phyloP scores from a whole-genome alignment of 306 rosid genomes.

The Canavalia gladiata region DNA sequence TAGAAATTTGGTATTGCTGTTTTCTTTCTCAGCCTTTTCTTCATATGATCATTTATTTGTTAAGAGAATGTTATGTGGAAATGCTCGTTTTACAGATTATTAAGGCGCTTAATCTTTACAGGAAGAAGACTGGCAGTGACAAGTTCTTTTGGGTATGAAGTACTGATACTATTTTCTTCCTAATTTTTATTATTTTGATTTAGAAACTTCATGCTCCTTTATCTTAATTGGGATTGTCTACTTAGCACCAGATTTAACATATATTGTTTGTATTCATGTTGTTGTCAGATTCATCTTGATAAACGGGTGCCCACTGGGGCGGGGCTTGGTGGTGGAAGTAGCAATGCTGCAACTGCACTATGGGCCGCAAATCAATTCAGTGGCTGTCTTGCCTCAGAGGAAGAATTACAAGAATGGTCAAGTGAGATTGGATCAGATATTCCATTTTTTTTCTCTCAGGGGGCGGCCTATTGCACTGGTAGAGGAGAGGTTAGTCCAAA shows the following conservation, averaged over 20 bases:
- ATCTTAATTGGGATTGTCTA: neutral
- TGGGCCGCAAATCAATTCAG: conserved; percentile 98
- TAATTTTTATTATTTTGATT: neutral
- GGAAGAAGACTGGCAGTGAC: conserved; percentile 85
- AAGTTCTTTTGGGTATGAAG: conserved; percentile 90
- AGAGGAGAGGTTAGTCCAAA: conserved; percentile 90
- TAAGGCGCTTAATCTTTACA: conserved; percentile 94
- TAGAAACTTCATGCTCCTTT: neutral
- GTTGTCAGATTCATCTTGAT: conserved; percentile 89
- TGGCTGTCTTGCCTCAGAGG: conserved; percentile 79
- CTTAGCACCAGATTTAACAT: conserved; percentile 11
- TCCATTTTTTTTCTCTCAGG: conserved; percentile 96
- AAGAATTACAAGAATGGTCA: conserved; percentile 98
- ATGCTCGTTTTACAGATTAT: conserved; percentile 72
- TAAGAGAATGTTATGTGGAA: conserved; percentile 24
- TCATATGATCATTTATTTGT: neutral
- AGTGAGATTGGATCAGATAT: conserved; percentile 97
- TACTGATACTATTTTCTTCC: neutral
- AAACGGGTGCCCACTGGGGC: conserved; percentile 97
- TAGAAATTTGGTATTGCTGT: conserved; percentile 70
- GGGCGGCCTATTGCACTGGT: conserved; percentile 97
- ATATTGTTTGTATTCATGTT: conserved; percentile 16
- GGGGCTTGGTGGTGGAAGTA: conserved; percentile 99
- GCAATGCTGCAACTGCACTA: conserved; percentile 97
- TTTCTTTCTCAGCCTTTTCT: conserved; percentile 32